Percentiles rank a stretch among this genome's conserved stretches.
Evolutionary conservation across 768 basidiomycete genomes (phyloP).

Genomic region (Wakefieldia striispora): DNA sequence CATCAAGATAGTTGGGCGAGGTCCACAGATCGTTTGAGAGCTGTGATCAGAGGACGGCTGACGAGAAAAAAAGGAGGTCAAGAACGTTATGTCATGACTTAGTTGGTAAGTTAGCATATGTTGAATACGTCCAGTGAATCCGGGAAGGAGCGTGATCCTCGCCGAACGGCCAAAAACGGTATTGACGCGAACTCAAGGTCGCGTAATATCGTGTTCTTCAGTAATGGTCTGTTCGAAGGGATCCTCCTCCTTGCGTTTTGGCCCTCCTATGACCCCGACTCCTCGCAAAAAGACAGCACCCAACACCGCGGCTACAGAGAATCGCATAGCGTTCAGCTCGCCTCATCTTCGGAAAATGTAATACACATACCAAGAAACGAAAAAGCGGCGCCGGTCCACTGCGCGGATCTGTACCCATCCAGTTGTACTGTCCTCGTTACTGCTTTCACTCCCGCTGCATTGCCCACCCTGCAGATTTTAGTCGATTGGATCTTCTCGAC

Average conservation of each 20-base stretch:
- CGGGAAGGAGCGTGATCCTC: too few species aligned
- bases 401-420: constrained; percentile 57
- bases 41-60: too few species aligned
- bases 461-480: constrained; percentile 31
- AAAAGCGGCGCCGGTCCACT: constrained; percentile 66
- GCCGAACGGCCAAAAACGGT: too few species aligned
- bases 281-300: constrained; percentile 37
- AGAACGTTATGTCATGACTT: too few species aligned
- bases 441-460: constrained; percentile 25
- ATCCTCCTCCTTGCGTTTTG: constrained; percentile 2
- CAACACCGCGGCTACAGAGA: constrained; percentile 28
- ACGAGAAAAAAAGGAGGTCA: too few species aligned
- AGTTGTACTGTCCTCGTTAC: constrained; percentile 40
- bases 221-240: constrained; percentile 24
- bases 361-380: constrained; percentile 48
- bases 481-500: constrained; percentile 38
- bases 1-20: too few species aligned
- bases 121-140: too few species aligned
- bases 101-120: too few species aligned
- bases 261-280: constrained; percentile 41
- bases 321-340: not conserved
- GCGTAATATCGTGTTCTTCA: constrained; percentile 19
- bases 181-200: too few species aligned
- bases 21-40: too few species aligned
- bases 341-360: not conserved